These are phyloP conservation scores for Phoenix dactylifera DNA, from an alignment of 176 grass and related monocot species.

Conservation along the genomic window DNA sequence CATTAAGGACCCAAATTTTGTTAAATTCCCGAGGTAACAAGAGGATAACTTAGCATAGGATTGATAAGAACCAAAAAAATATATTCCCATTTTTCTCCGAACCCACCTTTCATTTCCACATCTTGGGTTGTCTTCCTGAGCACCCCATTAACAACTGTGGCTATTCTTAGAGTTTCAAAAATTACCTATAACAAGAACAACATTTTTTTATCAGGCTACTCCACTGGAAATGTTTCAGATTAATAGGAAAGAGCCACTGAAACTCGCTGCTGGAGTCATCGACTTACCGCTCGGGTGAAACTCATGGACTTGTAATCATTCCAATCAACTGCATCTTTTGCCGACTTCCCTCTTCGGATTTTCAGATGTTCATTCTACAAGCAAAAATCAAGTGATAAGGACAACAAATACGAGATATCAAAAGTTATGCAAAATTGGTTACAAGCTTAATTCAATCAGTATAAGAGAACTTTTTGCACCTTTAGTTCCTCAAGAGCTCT, in stretches of 20 bases:
- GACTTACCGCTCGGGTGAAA: constrained; percentile 68
- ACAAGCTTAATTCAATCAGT: background rate
- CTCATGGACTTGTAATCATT: constrained; percentile 79
- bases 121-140: constrained; percentile 93
- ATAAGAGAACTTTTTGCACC: constrained; percentile 30
- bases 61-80: too few relatives aligned
- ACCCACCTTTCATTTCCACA: constrained; percentile 81
- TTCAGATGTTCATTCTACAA: constrained; percentile 70
- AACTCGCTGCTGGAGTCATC: background rate
- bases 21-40: too few relatives aligned
- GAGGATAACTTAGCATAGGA: too few relatives aligned
- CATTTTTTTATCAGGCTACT: background rate
- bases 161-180: constrained; percentile 87
- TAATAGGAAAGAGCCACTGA: too few relatives aligned
- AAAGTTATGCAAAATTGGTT: too few relatives aligned
- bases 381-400: background rate
- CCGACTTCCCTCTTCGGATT: constrained; percentile 47
- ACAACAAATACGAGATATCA: too few relatives aligned
- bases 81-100: background rate
- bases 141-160: constrained; percentile 87
- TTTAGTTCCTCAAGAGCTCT: constrained; percentile 67
- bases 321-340: constrained; percentile 51
- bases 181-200: constrained; percentile 22
- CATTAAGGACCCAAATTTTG: background rate
- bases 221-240: too few relatives aligned